Conservation (phyloP, 768 basidiomycete genomes). For the Kwoniella sp. region DNA sequence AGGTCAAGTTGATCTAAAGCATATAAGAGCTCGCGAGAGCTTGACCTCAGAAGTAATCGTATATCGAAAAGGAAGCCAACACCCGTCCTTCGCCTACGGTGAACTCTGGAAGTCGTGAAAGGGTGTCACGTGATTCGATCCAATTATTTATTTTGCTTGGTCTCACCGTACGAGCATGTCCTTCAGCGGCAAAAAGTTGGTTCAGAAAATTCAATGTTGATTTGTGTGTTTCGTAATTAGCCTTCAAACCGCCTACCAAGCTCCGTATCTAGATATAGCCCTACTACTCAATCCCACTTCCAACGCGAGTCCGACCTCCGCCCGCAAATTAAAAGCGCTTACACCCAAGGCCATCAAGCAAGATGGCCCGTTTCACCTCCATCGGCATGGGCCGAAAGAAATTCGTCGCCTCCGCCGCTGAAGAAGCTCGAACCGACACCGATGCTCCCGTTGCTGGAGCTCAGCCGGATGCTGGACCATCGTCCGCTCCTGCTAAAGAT, state of each 20-base stretch:
- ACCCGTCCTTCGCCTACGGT: too few species aligned
- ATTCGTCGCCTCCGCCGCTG: slow-evolving; percentile 49
- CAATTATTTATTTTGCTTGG: neutral
- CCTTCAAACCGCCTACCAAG: too few species aligned
- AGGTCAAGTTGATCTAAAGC: too few species aligned
- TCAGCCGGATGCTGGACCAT: slow-evolving; percentile 33
- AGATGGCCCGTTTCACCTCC: slow-evolving; percentile 53
- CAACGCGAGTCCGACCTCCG: too few species aligned
- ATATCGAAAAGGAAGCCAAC: too few species aligned
- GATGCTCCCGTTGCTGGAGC: neutral
- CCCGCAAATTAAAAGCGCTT: too few species aligned
- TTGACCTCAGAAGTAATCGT: too few species aligned
- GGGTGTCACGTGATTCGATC: neutral
- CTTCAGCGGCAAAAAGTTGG: neutral
- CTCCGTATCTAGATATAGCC: too few species aligned
- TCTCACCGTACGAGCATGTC: neutral
- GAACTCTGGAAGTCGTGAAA: too few species aligned
- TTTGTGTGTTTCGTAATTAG: too few species aligned
- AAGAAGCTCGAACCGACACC: slow-evolving; percentile 32
- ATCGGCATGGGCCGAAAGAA: slow-evolving; percentile 50
- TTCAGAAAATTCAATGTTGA: neutral
- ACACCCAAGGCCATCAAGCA: neutral
- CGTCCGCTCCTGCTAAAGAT: slow-evolving; percentile 17
- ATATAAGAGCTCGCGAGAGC: too few species aligned
- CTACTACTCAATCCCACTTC: too few species aligned